Conservation (phyloP, 2,329 filamentous ascomycete species). For the Pseudogymnoascus sp. region DNA sequence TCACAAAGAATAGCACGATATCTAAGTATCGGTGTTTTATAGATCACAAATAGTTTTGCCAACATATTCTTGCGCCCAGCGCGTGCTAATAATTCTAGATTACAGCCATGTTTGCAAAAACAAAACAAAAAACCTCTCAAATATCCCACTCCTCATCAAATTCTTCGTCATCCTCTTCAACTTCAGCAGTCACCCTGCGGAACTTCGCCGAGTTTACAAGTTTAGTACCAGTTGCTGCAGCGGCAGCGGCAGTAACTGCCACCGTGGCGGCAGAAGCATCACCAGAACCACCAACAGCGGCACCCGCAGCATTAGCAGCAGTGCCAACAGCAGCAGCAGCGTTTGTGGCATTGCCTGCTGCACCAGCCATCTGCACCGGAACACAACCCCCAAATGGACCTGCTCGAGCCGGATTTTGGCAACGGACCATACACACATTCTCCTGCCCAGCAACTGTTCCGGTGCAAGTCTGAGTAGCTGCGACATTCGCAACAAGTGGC, state of each 20-base stretch:
- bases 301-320: too few species aligned
- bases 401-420: conserved; percentile 53
- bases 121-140: neutral
- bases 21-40: too few species aligned
- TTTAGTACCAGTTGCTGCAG: neutral
- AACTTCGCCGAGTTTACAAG: neutral
- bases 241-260: neutral
- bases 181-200: neutral
- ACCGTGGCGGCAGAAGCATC: conserved; percentile 8
- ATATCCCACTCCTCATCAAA: neutral
- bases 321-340: conserved; percentile 13
- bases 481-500: conserved; percentile 53
- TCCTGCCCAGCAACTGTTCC: conserved; percentile 52
- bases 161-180: neutral
- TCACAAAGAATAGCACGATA: too few species aligned
- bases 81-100: neutral
- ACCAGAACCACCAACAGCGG: neutral
- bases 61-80: neutral
- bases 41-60: neutral
- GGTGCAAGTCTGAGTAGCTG: conserved; percentile 49
- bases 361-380: conserved; percentile 42
- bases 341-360: conserved; percentile 15
- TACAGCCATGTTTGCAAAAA: neutral
- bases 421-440: conserved; percentile 57
- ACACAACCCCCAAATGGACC: conserved; percentile 59